Conservation (phyloP, 768 basidiomycete genomes). For the Cyclocybe aegerita region DNA sequence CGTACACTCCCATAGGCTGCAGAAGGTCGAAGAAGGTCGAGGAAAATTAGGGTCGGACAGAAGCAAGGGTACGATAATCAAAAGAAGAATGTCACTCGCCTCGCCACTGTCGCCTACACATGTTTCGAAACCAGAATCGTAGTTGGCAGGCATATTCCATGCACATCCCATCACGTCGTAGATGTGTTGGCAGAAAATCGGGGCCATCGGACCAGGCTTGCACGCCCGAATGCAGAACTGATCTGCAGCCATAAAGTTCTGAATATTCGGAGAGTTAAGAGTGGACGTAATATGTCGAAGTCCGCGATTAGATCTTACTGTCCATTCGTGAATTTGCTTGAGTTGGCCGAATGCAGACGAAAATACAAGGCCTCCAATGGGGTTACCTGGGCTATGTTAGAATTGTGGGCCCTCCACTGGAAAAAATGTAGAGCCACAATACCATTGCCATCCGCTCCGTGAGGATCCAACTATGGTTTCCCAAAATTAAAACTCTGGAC, state of each 20-base stretch:
- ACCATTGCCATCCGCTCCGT: constrained; percentile 61
- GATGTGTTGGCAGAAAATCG: constrained; percentile 60
- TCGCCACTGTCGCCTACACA: constrained; percentile 54
- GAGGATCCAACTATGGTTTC: constrained; percentile 57
- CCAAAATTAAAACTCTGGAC: not conserved
- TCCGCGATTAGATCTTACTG: constrained; percentile 34
- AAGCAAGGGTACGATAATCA: not conserved
- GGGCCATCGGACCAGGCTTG: constrained; percentile 48
- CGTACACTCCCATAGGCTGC: constrained; percentile 70
- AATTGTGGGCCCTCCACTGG: constrained; percentile 1
- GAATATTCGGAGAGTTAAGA: not conserved
- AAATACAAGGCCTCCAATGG: constrained; percentile 71
- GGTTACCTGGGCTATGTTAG: constrained; percentile 38
- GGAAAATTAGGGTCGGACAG: not conserved
- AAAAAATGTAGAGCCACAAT: constrained; percentile 3
- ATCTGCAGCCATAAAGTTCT: constrained; percentile 62
- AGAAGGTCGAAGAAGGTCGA: not conserved
- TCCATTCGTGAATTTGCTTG: constrained; percentile 72
- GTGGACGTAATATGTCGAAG: not conserved
- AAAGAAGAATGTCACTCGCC: constrained; percentile 28
- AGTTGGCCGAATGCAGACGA: constrained; percentile 63
- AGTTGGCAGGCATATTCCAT: constrained; percentile 63
- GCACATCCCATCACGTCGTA: constrained; percentile 53
- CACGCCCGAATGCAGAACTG: constrained; percentile 77
- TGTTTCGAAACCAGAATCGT: constrained; percentile 45